Conservation (phyloP, 305 asterid species). For the Coffea humblotiana region DNA sequence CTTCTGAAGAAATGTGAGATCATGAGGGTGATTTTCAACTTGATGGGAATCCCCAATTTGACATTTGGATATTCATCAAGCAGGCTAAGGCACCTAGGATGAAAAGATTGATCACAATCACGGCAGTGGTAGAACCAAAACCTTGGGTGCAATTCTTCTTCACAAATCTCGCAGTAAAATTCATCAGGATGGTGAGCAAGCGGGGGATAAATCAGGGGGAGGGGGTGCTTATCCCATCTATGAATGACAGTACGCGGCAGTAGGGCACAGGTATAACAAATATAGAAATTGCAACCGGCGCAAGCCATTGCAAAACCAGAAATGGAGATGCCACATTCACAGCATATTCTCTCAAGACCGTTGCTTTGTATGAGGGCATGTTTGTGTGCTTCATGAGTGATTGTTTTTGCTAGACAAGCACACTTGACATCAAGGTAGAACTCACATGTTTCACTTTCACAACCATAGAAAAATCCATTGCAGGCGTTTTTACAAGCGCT, state of each 20-base stretch:
- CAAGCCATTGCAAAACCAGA: background rate
- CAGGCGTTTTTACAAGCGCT: background rate
- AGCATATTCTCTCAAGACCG: background rate
- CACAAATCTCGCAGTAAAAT: constrained; percentile 6
- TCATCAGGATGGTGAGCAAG: background rate
- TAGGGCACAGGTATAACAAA: background rate
- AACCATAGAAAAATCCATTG: background rate
- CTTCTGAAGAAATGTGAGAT: background rate
- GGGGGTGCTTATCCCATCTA: background rate
- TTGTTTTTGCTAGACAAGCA: background rate
- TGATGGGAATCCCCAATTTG: too few species aligned
- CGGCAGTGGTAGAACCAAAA: background rate
- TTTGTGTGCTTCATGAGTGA: background rate
- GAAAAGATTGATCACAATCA: background rate
- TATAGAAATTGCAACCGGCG: background rate
- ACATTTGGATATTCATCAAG: too few species aligned
- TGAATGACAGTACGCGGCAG: background rate
- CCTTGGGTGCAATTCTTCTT: constrained; percentile 2
- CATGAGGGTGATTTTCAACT: background rate
- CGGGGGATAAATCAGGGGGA: background rate
- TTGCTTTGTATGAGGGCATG: background rate
- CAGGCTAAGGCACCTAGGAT: background rate
- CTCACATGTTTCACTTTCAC: background rate
- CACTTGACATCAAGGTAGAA: background rate
- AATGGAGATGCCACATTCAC: background rate